Evolutionary conservation across 2,329 filamentous ascomycete genomes (phyloP).

Genomic region (Furcasterigmium furcatum): DNA sequence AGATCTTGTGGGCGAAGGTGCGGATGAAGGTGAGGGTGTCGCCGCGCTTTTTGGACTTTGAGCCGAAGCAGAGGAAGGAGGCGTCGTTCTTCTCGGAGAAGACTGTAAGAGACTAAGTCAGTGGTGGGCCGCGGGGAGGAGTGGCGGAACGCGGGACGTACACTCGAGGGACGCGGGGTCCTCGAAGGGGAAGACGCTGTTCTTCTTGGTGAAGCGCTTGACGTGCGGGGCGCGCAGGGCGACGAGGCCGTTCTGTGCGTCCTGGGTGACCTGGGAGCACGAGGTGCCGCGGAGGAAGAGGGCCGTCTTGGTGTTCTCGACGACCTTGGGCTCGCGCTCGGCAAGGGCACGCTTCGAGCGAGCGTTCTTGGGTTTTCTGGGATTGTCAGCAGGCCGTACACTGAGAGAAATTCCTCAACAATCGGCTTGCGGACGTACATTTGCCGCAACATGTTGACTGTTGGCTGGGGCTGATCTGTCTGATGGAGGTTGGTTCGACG

Average conservation of each 20-base stretch:
- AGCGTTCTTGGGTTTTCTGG: constrained; percentile 63
- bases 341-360: constrained; percentile 94
- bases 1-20: constrained; percentile 79
- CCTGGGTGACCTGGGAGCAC: constrained; percentile 78
- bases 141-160: background rate
- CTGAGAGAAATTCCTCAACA: too few relatives aligned
- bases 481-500: constrained; percentile 6
- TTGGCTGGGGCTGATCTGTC: too few relatives aligned
- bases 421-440: constrained; percentile 29
- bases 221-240: constrained; percentile 80
- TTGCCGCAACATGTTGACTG: constrained; percentile 43
- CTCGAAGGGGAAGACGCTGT: constrained; percentile 91
- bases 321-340: constrained; percentile 82
- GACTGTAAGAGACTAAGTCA: constrained; percentile 12
- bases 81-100: constrained; percentile 96
- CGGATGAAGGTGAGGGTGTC: constrained; percentile 82
- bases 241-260: constrained; percentile 81
- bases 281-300: constrained; percentile 87
- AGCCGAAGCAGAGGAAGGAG: constrained; percentile 78
- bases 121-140: background rate
- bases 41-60: constrained; percentile 90
- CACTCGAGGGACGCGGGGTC: constrained; percentile 81
- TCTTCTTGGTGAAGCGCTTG: constrained; percentile 90
- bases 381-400: background rate
- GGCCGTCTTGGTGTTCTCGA: constrained; percentile 87